Evolutionary conservation across 2,329 filamentous ascomycete species (phyloP).

Genomic region (Fusarium continuum): DNA sequence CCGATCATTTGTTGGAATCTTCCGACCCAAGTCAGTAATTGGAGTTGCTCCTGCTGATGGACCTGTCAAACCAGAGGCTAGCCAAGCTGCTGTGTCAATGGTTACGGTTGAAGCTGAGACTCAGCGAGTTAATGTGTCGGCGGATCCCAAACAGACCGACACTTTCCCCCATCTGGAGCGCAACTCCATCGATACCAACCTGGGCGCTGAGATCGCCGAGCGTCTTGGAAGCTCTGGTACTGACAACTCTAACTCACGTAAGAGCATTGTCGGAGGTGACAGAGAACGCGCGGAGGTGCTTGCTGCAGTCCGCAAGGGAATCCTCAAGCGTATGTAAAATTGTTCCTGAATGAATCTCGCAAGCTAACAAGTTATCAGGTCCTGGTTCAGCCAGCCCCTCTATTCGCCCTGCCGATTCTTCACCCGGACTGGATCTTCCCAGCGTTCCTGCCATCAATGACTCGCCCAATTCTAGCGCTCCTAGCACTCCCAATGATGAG

Average conservation of each 20-base stretch:
- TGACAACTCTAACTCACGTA: constrained; percentile 72
- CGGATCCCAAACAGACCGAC: constrained; percentile 71
- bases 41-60: constrained; percentile 78
- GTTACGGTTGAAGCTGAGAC: constrained; percentile 95
- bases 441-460: constrained; percentile 73
- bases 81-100: constrained; percentile 89
- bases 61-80: constrained; percentile 67
- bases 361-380: constrained; percentile 35
- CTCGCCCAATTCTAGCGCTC: constrained; percentile 84
- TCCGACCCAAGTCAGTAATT: constrained; percentile 91
- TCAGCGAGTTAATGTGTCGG: constrained; percentile 81
- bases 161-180: constrained; percentile 85
- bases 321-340: constrained; percentile 78
- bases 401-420: constrained; percentile 67
- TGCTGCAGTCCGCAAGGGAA: constrained; percentile 92
- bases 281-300: constrained; percentile 90
- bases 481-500: constrained; percentile 87
- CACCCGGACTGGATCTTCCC: constrained; percentile 65
- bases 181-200: constrained; percentile 77
- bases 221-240: constrained; percentile 65
- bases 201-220: constrained; percentile 58
- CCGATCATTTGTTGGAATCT: constrained; percentile 90
- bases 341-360: background rate
- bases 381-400: constrained; percentile 75
- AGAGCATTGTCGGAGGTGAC: constrained; percentile 92